A percentile compares a stretch with the other conserved stretches of the same genome.
Evolutionary conservation across 805 yeast species (phyloP).

Genomic region (Pichia californica): DNA sequence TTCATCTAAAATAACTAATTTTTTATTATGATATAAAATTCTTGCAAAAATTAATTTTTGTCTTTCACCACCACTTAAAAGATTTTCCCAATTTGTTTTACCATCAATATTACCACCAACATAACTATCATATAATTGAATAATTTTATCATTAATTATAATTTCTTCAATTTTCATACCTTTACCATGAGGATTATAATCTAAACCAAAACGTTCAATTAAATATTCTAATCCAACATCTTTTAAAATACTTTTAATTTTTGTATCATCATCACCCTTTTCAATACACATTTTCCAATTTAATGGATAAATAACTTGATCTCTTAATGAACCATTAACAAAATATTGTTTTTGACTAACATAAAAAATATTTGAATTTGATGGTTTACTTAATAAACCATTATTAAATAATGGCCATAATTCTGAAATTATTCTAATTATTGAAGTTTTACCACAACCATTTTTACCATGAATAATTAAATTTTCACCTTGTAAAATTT

Average conservation of each 20-base stretch:
- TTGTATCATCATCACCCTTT: conserved; percentile 63
- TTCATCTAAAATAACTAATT: conserved; percentile 81
- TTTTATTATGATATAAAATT: conserved; percentile 70
- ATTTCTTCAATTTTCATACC: conserved; percentile 20
- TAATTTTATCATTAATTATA: conserved; percentile 21
- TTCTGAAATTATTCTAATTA: conserved; percentile 77
- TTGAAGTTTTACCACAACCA: conserved; percentile 86
- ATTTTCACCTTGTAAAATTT: conserved; percentile 56
- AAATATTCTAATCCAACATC: conserved; percentile 80
- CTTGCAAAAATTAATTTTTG: conserved; percentile 88
- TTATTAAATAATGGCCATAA: conserved; percentile 79
- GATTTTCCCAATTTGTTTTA: conserved; percentile 62
- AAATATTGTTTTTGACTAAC: conserved; percentile 87
- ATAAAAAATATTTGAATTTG: conserved; percentile 59
- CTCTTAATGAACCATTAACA: conserved; percentile 74
- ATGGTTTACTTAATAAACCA: conserved; percentile 78
- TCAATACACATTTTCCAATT: conserved; percentile 71
- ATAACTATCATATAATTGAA: conserved; percentile 23
- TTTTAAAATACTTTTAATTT: conserved; percentile 56
- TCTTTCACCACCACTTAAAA: conserved; percentile 94
- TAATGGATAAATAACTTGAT: conserved; percentile 84
- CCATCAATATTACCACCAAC: conserved; percentile 22
- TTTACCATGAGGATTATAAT: conserved; percentile 33
- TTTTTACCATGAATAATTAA: conserved; percentile 79
- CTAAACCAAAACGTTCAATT: conserved; percentile 54